These are phyloP conservation scores for Magnusiomyces paraingens DNA, from an alignment of 1,139 yeast genomes.

Conservation along the genomic window DNA sequence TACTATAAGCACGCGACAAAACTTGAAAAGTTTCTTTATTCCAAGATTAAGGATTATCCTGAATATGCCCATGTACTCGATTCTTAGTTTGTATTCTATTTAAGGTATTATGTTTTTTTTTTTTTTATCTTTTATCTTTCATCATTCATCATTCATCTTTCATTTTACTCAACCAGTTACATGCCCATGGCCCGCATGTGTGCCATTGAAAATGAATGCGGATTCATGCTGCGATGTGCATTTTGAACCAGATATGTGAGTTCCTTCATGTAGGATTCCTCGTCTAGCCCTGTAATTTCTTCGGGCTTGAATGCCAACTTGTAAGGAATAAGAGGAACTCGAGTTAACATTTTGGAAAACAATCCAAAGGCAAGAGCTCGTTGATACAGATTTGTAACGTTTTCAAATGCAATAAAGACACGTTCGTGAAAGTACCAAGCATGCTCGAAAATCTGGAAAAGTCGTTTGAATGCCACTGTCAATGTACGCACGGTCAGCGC, in stretches of 20 bases:
- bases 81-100: slow-evolving; percentile 16
- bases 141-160: neutral
- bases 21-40: slow-evolving; percentile 78
- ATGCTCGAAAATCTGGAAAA: slow-evolving; percentile 16
- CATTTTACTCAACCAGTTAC: too few species aligned
- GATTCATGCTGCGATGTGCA: neutral
- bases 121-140: neutral
- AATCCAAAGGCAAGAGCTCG: slow-evolving; percentile 11
- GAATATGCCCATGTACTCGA: slow-evolving; percentile 56
- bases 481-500: slow-evolving; percentile 6
- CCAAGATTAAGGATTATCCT: slow-evolving; percentile 75
- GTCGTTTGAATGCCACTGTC: slow-evolving; percentile 7
- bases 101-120: neutral
- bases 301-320: neutral
- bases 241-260: slow-evolving; percentile 2
- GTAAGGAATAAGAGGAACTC: slow-evolving; percentile 6
- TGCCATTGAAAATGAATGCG: too few species aligned
- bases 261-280: slow-evolving; percentile 5
- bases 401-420: slow-evolving; percentile 11
- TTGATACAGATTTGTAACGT: slow-evolving; percentile 6
- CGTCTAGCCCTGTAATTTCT: slow-evolving; percentile 1
- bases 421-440: slow-evolving; percentile 15
- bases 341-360: slow-evolving; percentile 5
- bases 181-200: too few species aligned
- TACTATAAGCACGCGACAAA: slow-evolving; percentile 88